A percentile compares a stretch with the other conserved stretches of the same genome.
Evolutionary conservation across 148 eudicot species (phyloP).

Genomic region (Beta vulgaris): DNA sequence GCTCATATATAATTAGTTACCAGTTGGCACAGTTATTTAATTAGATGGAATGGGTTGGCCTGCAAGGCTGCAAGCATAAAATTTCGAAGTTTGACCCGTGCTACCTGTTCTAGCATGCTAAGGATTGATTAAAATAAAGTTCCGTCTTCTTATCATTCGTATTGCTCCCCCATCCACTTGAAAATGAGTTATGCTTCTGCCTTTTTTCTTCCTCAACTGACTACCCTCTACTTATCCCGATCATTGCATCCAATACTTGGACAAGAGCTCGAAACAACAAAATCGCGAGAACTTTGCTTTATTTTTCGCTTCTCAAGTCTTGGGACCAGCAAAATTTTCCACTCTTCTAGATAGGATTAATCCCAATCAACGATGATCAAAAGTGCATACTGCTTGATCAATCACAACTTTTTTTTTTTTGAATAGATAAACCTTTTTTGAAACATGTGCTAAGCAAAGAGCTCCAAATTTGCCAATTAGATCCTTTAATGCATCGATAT

Average conservation of each 20-base stretch:
- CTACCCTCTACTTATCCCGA: background rate
- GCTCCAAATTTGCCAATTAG: too few relatives aligned
- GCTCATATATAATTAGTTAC: background rate
- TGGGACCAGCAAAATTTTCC: background rate
- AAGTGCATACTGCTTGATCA: too few relatives aligned
- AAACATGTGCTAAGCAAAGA: too few relatives aligned
- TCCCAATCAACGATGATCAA: background rate
- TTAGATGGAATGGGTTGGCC: background rate
- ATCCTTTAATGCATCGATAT: too few relatives aligned
- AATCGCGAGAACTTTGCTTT: too few relatives aligned
- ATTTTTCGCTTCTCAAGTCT: background rate
- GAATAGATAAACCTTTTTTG: too few relatives aligned
- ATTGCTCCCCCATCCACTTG: background rate
- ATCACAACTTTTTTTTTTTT: too few relatives aligned
- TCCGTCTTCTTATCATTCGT: background rate
- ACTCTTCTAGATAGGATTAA: too few relatives aligned
- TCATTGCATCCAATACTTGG: background rate
- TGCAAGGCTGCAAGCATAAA: background rate
- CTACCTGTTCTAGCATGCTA: background rate
- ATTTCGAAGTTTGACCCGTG: background rate
- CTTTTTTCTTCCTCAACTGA: background rate
- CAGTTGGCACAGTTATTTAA: too few relatives aligned
- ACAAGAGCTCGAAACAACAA: background rate
- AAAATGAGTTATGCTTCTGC: background rate
- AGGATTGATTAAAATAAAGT: background rate